These are phyloP conservation scores for Rhodocollybia butyracea DNA, from an alignment of 768 basidiomycete species.

Conservation along the genomic window DNA sequence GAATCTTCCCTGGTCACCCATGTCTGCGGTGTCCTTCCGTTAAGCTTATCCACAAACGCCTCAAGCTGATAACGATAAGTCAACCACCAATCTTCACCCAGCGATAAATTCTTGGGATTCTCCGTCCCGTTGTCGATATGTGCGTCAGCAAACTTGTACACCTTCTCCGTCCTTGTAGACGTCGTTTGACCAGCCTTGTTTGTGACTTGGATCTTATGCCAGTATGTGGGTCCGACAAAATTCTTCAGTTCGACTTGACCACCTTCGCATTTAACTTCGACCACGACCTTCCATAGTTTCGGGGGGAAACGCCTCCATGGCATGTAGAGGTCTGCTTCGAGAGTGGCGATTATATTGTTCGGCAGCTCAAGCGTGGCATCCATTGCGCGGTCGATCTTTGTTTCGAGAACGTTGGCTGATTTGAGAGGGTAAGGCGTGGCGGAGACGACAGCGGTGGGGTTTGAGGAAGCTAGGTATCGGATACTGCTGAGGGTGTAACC, in stretches of 20 bases:
- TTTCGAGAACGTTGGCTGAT: conserved; percentile 19
- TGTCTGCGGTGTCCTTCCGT: conserved; percentile 33
- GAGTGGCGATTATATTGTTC: conserved; percentile 32
- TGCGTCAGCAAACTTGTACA: conserved; percentile 29
- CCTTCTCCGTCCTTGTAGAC: conserved; percentile 35
- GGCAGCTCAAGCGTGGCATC: conserved; percentile 41
- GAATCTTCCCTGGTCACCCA: conserved; percentile 45
- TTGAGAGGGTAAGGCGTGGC: conserved; percentile 18
- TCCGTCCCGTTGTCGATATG: not conserved
- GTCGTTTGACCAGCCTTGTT: conserved; percentile 16
- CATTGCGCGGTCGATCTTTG: conserved; percentile 38
- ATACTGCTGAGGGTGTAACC: conserved; percentile 31
- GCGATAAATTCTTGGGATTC: conserved; percentile 20
- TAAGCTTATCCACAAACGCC: conserved; percentile 50
- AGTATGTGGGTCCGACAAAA: conserved; percentile 38
- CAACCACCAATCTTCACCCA: conserved; percentile 46
- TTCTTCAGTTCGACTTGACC: conserved; percentile 38
- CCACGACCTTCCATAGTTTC: conserved; percentile 23
- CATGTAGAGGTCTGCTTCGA: conserved; percentile 32
- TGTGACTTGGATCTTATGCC: conserved; percentile 43
- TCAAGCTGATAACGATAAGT: conserved; percentile 58
- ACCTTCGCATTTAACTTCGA: conserved; percentile 28
- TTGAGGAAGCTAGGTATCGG: conserved; percentile 22
- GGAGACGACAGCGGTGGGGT: conserved; percentile 24
- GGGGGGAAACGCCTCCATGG: conserved; percentile 39